Evolutionary conservation across 768 basidiomycete species (phyloP).

Genomic region (Boletus eberwhitei): DNA sequence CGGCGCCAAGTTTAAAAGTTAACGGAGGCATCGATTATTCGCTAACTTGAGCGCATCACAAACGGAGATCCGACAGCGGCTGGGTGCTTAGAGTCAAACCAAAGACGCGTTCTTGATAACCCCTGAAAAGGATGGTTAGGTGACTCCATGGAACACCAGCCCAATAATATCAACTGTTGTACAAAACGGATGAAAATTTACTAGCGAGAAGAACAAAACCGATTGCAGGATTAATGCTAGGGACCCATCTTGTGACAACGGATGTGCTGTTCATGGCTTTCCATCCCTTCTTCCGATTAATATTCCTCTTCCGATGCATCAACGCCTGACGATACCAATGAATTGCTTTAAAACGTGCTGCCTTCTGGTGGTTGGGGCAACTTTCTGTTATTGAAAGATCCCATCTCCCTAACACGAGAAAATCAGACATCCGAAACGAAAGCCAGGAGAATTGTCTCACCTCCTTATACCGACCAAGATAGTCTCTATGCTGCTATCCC

Average conservation of each 20-base stretch:
- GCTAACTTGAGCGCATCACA: background rate
- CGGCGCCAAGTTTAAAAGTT: background rate
- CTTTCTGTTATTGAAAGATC: slow-evolving; percentile 85
- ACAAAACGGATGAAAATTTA: slow-evolving; percentile 13
- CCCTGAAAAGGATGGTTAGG: background rate
- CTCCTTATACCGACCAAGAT: slow-evolving; percentile 90
- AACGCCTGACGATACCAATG: background rate
- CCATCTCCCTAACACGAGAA: slow-evolving; percentile 77
- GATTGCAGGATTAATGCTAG: slow-evolving; percentile 23
- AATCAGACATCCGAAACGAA: slow-evolving; percentile 6
- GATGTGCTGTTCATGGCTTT: slow-evolving; percentile 8
- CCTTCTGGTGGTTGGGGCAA: slow-evolving; percentile 94
- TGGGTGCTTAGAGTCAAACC: background rate
- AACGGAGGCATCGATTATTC: background rate
- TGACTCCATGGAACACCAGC: background rate
- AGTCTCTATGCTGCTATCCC: slow-evolving; percentile 78
- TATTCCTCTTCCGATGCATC: slow-evolving; percentile 6
- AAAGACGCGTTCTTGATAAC: background rate
- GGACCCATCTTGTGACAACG: slow-evolving; percentile 14
- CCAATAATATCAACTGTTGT: background rate
- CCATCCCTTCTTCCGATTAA: slow-evolving; percentile 11
- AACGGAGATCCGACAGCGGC: background rate
- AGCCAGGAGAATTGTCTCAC: slow-evolving; percentile 37
- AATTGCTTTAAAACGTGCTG: slow-evolving; percentile 49
- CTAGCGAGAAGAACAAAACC: slow-evolving; percentile 12